Conservation (phyloP, 352 stramenopile species). For the Aphanomyces invadans region DNA sequence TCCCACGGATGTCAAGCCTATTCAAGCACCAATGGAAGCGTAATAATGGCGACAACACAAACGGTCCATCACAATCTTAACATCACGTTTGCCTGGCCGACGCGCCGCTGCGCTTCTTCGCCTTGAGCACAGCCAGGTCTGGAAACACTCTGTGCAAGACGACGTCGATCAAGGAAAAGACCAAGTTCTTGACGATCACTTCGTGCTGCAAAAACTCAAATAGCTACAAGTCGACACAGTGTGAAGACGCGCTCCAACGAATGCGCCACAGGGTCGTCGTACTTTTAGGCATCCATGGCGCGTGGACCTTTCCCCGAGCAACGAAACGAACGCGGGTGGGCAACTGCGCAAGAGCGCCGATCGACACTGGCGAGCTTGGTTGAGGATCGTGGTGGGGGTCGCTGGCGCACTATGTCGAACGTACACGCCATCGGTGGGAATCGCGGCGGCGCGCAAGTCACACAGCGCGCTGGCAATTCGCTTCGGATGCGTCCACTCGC, state of each 20-base stretch:
- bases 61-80: too few relatives aligned
- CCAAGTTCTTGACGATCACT: constrained; percentile 18
- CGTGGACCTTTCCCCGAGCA: constrained; percentile 4
- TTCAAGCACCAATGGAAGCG: too few relatives aligned
- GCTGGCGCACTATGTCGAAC: not conserved
- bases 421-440: constrained; percentile 2
- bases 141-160: constrained; percentile 10
- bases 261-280: not conserved
- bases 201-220: constrained; percentile 24
- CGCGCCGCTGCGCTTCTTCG: too few relatives aligned
- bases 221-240: not conserved
- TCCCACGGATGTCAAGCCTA: too few relatives aligned
- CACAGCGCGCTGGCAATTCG: not conserved
- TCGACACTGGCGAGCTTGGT: not conserved
- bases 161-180: constrained; percentile 16
- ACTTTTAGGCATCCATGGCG: constrained; percentile 18
- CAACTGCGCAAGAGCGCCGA: not conserved
- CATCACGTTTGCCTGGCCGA: too few relatives aligned
- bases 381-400: not conserved
- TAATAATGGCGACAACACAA: too few relatives aligned
- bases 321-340: not conserved
- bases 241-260: not conserved
- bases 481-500: constrained; percentile 3
- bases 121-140: not conserved
- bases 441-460: not conserved